Percentiles rank a stretch among this genome's conserved stretches.
phyloP scores from a whole-genome alignment of 2,329 filamentous ascomycete species.

The Pyrenochaeta sp. region DNA sequence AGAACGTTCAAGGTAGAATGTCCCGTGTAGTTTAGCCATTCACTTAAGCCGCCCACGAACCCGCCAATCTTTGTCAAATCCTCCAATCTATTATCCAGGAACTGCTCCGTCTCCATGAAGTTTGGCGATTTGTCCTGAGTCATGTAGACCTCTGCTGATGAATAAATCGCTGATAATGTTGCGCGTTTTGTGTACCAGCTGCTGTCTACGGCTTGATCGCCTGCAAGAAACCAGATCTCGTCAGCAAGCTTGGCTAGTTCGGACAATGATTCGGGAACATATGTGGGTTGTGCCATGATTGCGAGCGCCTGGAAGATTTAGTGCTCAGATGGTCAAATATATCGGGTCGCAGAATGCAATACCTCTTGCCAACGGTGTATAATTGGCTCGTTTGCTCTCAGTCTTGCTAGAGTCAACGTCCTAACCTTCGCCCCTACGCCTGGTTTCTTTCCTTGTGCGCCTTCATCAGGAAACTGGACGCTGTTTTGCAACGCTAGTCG shows the following conservation, averaged over 20 bases:
- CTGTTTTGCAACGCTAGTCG: slow-evolving; percentile 64
- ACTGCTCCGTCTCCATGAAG: slow-evolving; percentile 80
- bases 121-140: slow-evolving; percentile 79
- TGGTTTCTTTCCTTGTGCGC: slow-evolving; percentile 42
- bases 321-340: slow-evolving; percentile 13
- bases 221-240: slow-evolving; percentile 88
- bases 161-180: slow-evolving; percentile 71
- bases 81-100: slow-evolving; percentile 76
- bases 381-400: slow-evolving; percentile 76
- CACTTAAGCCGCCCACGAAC: slow-evolving; percentile 68
- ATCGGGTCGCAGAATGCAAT: slow-evolving; percentile 33
- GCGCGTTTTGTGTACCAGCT: slow-evolving; percentile 85
- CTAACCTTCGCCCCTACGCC: slow-evolving; percentile 71
- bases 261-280: slow-evolving; percentile 75
- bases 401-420: slow-evolving; percentile 74
- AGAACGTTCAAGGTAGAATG: slow-evolving; percentile 80
- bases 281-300: slow-evolving; percentile 84
- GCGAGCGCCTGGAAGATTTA: slow-evolving; percentile 72
- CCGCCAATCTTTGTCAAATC: slow-evolving; percentile 71
- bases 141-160: slow-evolving; percentile 85
- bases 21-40: slow-evolving; percentile 85
- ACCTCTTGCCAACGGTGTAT: slow-evolving; percentile 88
- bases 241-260: slow-evolving; percentile 86
- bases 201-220: slow-evolving; percentile 80
- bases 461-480: slow-evolving; percentile 53